Percentiles rank a stretch among this genome's conserved stretches.
Evolutionary conservation across 2,329 filamentous ascomycete species (phyloP).

Genomic region (Apiospora arundinis): DNA sequence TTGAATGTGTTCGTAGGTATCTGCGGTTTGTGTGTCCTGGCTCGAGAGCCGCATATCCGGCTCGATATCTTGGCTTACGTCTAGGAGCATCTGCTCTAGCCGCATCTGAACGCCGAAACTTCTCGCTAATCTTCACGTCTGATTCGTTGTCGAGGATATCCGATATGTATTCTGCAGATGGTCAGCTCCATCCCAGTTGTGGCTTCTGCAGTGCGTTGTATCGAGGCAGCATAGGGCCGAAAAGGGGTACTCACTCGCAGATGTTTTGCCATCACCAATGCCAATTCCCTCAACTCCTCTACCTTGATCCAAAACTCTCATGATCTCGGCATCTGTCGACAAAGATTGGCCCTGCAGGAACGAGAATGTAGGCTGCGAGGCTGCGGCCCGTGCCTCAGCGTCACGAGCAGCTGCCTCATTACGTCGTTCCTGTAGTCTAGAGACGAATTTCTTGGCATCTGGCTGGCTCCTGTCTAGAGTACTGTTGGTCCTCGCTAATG

Average conservation of each 20-base stretch:
- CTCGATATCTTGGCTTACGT: background rate
- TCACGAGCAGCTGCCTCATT: background rate
- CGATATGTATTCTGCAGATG: constrained; percentile 6
- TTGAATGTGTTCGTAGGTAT: background rate
- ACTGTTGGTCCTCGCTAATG: constrained; percentile 49
- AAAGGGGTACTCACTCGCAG: background rate
- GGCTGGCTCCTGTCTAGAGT: constrained; percentile 46
- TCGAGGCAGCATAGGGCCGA: background rate
- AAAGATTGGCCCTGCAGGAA: background rate
- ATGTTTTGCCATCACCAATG: background rate
- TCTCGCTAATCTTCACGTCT: constrained; percentile 37
- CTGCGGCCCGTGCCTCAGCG: background rate
- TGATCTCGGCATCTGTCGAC: constrained; percentile 13
- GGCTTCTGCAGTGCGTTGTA: background rate
- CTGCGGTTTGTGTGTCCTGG: background rate
- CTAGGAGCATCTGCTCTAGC: background rate
- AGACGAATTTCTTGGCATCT: constrained; percentile 36
- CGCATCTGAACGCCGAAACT: constrained; percentile 30
- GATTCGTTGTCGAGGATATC: constrained; percentile 35
- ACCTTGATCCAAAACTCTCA: constrained; percentile 8
- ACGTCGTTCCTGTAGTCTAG: constrained; percentile 38
- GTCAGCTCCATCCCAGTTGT: background rate
- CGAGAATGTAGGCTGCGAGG: background rate
- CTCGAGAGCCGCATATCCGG: background rate
- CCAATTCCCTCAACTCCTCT: background rate